Base-by-base conservation (phyloP, 2,329 filamentous ascomycete genomes). In the Graphilbum ipis-grandicollis region DNA sequence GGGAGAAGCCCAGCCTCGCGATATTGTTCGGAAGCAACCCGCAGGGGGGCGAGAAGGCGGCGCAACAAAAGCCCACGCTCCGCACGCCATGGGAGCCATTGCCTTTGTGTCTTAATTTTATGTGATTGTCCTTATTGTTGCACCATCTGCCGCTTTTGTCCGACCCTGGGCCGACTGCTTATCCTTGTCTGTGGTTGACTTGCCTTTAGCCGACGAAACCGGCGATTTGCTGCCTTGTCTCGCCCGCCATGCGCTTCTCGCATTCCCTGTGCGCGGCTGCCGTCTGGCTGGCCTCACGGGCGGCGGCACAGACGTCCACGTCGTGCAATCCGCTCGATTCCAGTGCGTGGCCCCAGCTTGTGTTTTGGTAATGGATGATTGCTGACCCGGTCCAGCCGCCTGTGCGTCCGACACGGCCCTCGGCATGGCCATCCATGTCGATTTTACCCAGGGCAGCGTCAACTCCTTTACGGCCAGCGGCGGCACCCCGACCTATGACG, bases 381-480 rank as follows among this genome's bases (percentile, higher is more conserved):
- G 30, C 23, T 39, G 19, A 15, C 43, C 45, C 41, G 46, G 9
- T 19, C 6, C 46, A 63, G 57, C 61, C 60, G 66, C 60, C 41
- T 96, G 88, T 50, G 71, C 80, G 6, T 55, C 81, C 36, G 65
- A 94, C 52, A 73, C 81, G 8, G 88, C 85, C 1, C 70, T 96
- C 4, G 85, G 83, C 39, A 81, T 74, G 62, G 70, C 80, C n/a
- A 76, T 86, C 48, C 68, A 72, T 43, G 76, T 90, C 56, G 83
- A 94, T 60, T 93, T 96, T 58, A 78, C 72, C 25, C 62, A 79
- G 45, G 82, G 82, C 43, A 57, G 64, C 22, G 86, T 90, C 34
- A 75, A 81, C 56, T 79, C 81, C 33, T 96, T 94, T 57, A 74
- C 69, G 3, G 57, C 76, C 5, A 63, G 65, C 22, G 79, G 81